These are phyloP conservation scores for Lachnellula subtilissima DNA, from an alignment of 2,329 filamentous ascomycete genomes.

Conservation along the genomic window DNA sequence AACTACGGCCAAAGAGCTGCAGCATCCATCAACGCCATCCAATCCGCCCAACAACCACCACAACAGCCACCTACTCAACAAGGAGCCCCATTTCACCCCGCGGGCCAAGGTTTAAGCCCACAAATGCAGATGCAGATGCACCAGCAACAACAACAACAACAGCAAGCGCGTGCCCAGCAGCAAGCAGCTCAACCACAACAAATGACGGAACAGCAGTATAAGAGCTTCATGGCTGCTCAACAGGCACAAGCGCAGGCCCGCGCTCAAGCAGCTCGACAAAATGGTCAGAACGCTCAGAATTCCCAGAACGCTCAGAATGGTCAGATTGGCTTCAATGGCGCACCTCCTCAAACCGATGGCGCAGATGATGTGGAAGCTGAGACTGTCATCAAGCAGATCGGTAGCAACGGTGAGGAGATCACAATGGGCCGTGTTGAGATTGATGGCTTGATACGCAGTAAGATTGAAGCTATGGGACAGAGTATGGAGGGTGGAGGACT, in stretches of 20 bases:
- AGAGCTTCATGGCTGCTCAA: slow-evolving; percentile 27
- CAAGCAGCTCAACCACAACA: slow-evolving; percentile 18
- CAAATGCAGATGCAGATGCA: slow-evolving; percentile 27
- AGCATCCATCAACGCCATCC: slow-evolving; percentile 61
- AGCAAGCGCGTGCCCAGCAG: slow-evolving; percentile 6
- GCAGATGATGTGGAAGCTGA: slow-evolving; percentile 51
- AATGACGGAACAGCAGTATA: slow-evolving; percentile 27
- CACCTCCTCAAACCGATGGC: slow-evolving; percentile 68
- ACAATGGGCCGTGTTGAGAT: slow-evolving; percentile 59
- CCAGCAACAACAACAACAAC: slow-evolving; percentile 32
- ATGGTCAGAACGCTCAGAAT: slow-evolving; percentile 38
- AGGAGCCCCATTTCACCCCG: no score
- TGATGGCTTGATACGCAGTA: slow-evolving; percentile 63
- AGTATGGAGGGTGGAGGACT: slow-evolving; percentile 70
- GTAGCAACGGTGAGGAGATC: slow-evolving; percentile 47
- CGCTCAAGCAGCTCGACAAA: slow-evolving; percentile 27
- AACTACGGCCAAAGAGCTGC: slow-evolving; percentile 61
- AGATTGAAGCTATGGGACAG: slow-evolving; percentile 61
- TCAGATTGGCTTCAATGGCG: neutral
- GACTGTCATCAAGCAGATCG: slow-evolving; percentile 55
- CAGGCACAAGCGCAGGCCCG: slow-evolving; percentile 34
- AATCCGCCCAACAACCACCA: slow-evolving; percentile 26
- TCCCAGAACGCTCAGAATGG: slow-evolving; percentile 32
- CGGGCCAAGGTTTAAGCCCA: no score
- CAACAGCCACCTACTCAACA: slow-evolving; percentile 19